These are phyloP conservation scores for Boletus tomentosulus DNA, from an alignment of 768 basidiomycete species.

Conservation along the genomic window DNA sequence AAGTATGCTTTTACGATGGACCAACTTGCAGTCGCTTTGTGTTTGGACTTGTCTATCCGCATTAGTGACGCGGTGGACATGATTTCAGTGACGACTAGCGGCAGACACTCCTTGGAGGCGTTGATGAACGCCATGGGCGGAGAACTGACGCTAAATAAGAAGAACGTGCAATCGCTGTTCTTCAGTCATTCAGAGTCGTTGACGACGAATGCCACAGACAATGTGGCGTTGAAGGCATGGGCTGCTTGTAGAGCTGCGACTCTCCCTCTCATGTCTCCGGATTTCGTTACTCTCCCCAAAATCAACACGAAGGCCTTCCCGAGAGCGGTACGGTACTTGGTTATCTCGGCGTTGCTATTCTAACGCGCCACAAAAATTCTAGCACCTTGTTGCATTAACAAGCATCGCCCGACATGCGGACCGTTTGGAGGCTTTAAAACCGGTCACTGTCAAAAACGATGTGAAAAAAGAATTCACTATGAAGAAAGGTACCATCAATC, in stretches of 20 bases:
- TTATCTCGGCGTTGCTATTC: neutral
- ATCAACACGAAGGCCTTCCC: slow-evolving; percentile 27
- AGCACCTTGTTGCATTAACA: slow-evolving; percentile 43
- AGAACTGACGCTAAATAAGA: slow-evolving; percentile 25
- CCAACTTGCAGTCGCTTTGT: slow-evolving; percentile 37
- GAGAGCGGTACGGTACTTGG: slow-evolving; percentile 23
- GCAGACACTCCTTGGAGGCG: slow-evolving; percentile 33
- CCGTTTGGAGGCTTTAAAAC: slow-evolving; percentile 47
- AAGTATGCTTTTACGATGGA: slow-evolving; percentile 49
- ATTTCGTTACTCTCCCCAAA: slow-evolving; percentile 14
- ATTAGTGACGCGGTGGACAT: slow-evolving; percentile 40
- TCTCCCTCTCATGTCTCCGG: slow-evolving; percentile 15
- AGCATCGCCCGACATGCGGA: slow-evolving; percentile 44
- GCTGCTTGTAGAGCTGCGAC: slow-evolving; percentile 36
- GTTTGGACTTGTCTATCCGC: slow-evolving; percentile 34
- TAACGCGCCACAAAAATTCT: slow-evolving; percentile 3
- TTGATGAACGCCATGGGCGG: slow-evolving; percentile 39
- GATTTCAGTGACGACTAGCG: slow-evolving; percentile 27
- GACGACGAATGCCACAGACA: slow-evolving; percentile 12
- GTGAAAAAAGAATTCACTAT: slow-evolving; percentile 27
- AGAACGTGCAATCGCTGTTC: slow-evolving; percentile 30
- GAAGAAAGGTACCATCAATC: slow-evolving; percentile 29
- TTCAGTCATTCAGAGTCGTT: slow-evolving; percentile 9
- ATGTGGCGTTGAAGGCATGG: slow-evolving; percentile 45
- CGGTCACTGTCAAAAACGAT: slow-evolving; percentile 40